These are phyloP conservation scores for Pythium volutum DNA, from an alignment of 352 stramenopile genomes.

Conservation along the genomic window DNA sequence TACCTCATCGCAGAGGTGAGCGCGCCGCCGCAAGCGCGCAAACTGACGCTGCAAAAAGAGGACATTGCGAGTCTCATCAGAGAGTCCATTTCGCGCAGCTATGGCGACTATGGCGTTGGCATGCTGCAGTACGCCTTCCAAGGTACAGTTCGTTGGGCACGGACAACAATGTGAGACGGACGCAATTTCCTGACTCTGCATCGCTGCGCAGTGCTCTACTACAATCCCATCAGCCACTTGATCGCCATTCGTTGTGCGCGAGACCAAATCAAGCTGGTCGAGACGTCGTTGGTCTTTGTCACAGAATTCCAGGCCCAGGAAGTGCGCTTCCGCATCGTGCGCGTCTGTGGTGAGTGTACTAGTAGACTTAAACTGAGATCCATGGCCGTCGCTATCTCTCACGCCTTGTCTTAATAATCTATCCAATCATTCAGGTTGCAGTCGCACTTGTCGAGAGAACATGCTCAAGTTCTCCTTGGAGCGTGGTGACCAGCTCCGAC, in stretches of 20 bases:
- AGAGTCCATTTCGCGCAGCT: constrained; percentile 62
- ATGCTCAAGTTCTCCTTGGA: constrained; percentile 53
- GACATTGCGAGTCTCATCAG: constrained; percentile 52
- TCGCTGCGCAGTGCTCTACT: constrained; percentile 54
- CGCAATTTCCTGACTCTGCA: not conserved
- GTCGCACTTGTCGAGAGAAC: constrained; percentile 46
- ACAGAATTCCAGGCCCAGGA: constrained; percentile 61
- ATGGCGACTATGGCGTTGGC: constrained; percentile 65
- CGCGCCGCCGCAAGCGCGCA: constrained; percentile 31
- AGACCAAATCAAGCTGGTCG: constrained; percentile 69
- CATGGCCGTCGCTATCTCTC: not conserved
- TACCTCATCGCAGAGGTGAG: constrained; percentile 67
- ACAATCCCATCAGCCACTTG: constrained; percentile 47
- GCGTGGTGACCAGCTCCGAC: constrained; percentile 38
- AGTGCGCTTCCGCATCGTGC: constrained; percentile 53
- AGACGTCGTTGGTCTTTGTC: constrained; percentile 73
- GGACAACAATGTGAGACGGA: not conserved
- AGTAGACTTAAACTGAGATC: not conserved
- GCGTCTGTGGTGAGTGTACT: constrained; percentile 57
- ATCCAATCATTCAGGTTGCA: constrained; percentile 33
- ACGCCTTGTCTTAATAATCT: not conserved
- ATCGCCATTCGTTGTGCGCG: constrained; percentile 61
- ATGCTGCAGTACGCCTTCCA: constrained; percentile 77
- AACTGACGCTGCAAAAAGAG: constrained; percentile 53
- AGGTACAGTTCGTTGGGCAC: constrained; percentile 28